Evolutionary conservation across 805 yeast genomes (phyloP), one percentile per base, ranked within the genome.

Genomic region (Grigorovia jiainica): DNA sequence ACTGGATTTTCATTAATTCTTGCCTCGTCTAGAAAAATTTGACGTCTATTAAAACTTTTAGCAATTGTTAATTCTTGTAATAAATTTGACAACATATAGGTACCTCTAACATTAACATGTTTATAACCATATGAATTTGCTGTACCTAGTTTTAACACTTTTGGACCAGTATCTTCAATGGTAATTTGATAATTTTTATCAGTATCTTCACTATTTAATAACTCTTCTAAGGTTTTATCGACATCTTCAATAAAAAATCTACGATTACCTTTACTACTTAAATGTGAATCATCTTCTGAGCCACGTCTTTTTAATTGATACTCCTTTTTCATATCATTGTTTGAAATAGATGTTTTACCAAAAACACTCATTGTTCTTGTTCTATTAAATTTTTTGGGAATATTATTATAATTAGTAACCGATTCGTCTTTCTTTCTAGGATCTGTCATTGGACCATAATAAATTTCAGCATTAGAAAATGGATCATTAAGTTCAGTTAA

Each of bases 31-130:
- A 87, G 63, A 39, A 84, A 69, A 70, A 87, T 78, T 54, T 78
- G 82, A 47, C 76, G 78, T 47, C 90, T 71, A 7, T 95, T 95
- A 58, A 79, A 75, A 43, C 82, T 67, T 56, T 83, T 77, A 11
- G 96, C 96, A 46, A 87, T 78, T 0, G 95, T 86, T 49, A 87
- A 68, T 61, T 87, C 97, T 64, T 87, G 96, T 43, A 87, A 68
- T 32, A 89, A 63, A 60, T 89, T 89, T 0, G 92, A 80, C 38
- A 87, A 65, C 89, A 83, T 83, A 56, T 87, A 87, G 0, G 95
- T 87, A 3, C 97, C 97, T 45, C 95, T 67, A 43, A 87, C 72
- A 46, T 80, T 84, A 42, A 74, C 73, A 50, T 75, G 79, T 31
- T 76, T 79, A 64, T 64, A 85, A 1, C 96, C 97, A 53, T 79